These are phyloP conservation scores for Erodium texanum DNA, from an alignment of 441 rosid species.

Conservation along the genomic window DNA sequence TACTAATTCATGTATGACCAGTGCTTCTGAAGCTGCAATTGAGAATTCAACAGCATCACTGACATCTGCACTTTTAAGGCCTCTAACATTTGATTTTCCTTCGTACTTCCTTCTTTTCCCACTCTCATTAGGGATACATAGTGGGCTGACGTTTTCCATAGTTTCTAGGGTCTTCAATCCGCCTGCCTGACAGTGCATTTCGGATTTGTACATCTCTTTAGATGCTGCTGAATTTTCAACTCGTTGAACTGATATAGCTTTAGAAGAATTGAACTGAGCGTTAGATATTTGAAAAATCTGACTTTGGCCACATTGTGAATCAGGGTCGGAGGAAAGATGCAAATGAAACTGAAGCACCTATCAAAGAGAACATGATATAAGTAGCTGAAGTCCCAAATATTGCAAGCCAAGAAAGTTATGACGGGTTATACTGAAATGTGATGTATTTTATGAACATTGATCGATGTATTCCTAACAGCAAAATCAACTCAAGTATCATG, in stretches of 20 bases:
- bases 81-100: slow-evolving; percentile 17
- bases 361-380: background rate
- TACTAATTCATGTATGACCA: slow-evolving; percentile 46
- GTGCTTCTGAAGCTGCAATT: slow-evolving; percentile 61
- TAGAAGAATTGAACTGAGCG: slow-evolving; percentile 14
- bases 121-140: background rate
- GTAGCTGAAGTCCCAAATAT: slow-evolving; percentile 9
- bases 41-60: slow-evolving; percentile 45
- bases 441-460: background rate
- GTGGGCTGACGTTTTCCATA: slow-evolving; percentile 13
- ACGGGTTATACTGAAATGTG: background rate
- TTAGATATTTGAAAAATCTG: slow-evolving; percentile 17
- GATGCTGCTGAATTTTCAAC: slow-evolving; percentile 21
- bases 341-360: slow-evolving; percentile 40
- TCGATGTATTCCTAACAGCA: background rate
- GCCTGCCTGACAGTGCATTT: slow-evolving; percentile 11
- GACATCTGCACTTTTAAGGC: slow-evolving; percentile 25
- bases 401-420: slow-evolving; percentile 1
- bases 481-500: background rate
- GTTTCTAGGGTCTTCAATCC: slow-evolving; percentile 10
- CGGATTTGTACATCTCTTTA: slow-evolving; percentile 16
- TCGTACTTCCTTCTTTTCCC: slow-evolving; percentile 10
- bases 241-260: slow-evolving; percentile 12
- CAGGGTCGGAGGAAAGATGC: slow-evolving; percentile 32
- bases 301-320: slow-evolving; percentile 23